These are phyloP conservation scores for Martiniozyma asiatica DNA, from an alignment of 1,139 yeast genomes.

Conservation along the genomic window DNA sequence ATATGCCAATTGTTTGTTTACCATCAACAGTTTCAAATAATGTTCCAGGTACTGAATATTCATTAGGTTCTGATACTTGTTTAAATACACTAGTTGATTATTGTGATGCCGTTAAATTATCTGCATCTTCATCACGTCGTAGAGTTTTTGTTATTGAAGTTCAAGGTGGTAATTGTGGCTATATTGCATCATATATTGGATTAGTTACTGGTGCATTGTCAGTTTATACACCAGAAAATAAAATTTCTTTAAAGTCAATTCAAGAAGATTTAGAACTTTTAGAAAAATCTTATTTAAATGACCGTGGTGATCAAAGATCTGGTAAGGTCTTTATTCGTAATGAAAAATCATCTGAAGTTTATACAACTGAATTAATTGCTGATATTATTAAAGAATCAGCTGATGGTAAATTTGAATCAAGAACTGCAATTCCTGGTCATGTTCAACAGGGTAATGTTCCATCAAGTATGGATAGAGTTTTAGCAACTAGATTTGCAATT, in stretches of 20 bases:
- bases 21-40: slow-evolving; percentile 97
- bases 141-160: slow-evolving; percentile 94
- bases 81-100: slow-evolving; percentile 79
- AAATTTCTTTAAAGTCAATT: slow-evolving; percentile 58
- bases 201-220: slow-evolving; percentile 88
- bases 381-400: slow-evolving; percentile 58
- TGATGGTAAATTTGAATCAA: slow-evolving; percentile 56
- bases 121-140: slow-evolving; percentile 89
- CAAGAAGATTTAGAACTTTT: slow-evolving; percentile 68
- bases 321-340: slow-evolving; percentile 65
- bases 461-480: slow-evolving; percentile 63
- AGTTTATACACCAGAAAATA: slow-evolving; percentile 86
- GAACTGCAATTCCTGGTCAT: slow-evolving; percentile 74
- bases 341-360: slow-evolving; percentile 58
- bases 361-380: slow-evolving; percentile 55
- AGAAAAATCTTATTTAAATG: slow-evolving; percentile 55
- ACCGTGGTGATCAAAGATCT: slow-evolving; percentile 71
- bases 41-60: slow-evolving; percentile 95
- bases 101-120: slow-evolving; percentile 91
- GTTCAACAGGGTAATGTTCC: slow-evolving; percentile 81
- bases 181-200: slow-evolving; percentile 80
- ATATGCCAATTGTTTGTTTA: slow-evolving; percentile 84
- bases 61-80: slow-evolving; percentile 90
- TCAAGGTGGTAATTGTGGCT: slow-evolving; percentile 96
- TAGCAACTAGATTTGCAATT: slow-evolving; percentile 59